A percentile compares a stretch with the other conserved stretches of the same genome.
These are phyloP conservation scores for Oxyria digyna DNA, from an alignment of 148 eudicot genomes.

Conservation along the genomic window DNA sequence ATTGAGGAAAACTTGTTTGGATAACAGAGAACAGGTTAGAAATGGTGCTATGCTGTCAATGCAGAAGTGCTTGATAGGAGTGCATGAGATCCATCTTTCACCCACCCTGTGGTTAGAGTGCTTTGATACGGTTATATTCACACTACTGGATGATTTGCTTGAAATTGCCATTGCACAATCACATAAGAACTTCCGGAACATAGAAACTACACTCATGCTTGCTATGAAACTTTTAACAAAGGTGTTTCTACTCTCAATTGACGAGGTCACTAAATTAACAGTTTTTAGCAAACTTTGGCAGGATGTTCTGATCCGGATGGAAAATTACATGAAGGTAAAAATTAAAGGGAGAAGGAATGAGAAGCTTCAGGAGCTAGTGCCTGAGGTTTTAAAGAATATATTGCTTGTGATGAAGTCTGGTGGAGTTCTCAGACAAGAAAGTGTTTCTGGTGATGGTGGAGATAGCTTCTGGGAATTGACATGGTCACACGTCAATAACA, in stretches of 20 bases:
- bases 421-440: slow-evolving; percentile 25
- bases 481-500: slow-evolving; percentile 29
- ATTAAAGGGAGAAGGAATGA: slow-evolving; percentile 28
- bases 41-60: slow-evolving; percentile 25
- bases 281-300: slow-evolving; percentile 30
- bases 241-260: slow-evolving; percentile 25
- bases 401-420: slow-evolving; percentile 32
- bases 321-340: slow-evolving; percentile 26
- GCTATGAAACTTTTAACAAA: slow-evolving; percentile 28
- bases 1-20: slow-evolving; percentile 27
- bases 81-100: slow-evolving; percentile 20
- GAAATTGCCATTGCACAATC: slow-evolving; percentile 21
- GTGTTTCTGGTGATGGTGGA: slow-evolving; percentile 15
- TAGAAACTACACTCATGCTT: slow-evolving; percentile 22
- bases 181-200: slow-evolving; percentile 26
- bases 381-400: slow-evolving; percentile 35
- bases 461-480: slow-evolving; percentile 39
- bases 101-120: slow-evolving; percentile 28
- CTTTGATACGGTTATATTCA: slow-evolving; percentile 30
- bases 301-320: slow-evolving; percentile 24
- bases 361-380: slow-evolving; percentile 30
- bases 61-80: slow-evolving; percentile 29
- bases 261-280: slow-evolving; percentile 14
- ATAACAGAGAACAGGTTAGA: slow-evolving; percentile 39
- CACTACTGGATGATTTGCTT: slow-evolving; percentile 26